These are phyloP conservation scores for Heracleum sosnowskyi DNA, from an alignment of 129 eudicot species.

Conservation along the genomic window DNA sequence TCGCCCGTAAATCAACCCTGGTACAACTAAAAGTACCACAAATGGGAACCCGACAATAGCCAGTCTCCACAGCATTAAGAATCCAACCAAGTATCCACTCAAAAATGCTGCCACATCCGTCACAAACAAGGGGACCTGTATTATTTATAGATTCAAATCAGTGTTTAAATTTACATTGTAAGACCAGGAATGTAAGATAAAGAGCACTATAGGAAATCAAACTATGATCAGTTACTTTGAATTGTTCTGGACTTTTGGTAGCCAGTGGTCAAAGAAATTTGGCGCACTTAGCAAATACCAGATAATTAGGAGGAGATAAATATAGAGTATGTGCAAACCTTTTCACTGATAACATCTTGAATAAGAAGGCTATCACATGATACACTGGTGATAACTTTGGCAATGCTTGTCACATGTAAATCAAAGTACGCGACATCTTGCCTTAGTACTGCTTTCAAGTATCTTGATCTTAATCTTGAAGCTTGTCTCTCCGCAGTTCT, in stretches of 20 bases:
- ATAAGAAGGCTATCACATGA: slow-evolving; percentile 40
- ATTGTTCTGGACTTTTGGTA: background rate
- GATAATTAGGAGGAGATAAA: background rate
- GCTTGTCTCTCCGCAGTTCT: slow-evolving; percentile 52
- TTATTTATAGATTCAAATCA: too few species aligned
- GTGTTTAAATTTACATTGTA: background rate
- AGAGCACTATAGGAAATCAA: background rate
- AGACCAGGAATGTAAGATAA: background rate
- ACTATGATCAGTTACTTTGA: background rate
- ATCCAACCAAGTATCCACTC: slow-evolving; percentile 22
- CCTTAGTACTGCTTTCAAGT: slow-evolving; percentile 45
- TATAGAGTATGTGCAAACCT: slow-evolving; percentile 16
- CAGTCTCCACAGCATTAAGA: slow-evolving; percentile 39
- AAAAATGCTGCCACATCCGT: slow-evolving; percentile 19
- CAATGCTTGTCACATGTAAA: slow-evolving; percentile 31
- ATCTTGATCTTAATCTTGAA: slow-evolving; percentile 37
- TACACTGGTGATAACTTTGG: slow-evolving; percentile 36
- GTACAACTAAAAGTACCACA: slow-evolving; percentile 23
- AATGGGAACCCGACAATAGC: slow-evolving; percentile 46
- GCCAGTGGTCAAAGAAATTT: background rate
- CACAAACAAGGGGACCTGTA: slow-evolving; percentile 35
- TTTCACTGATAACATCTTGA: slow-evolving; percentile 48
- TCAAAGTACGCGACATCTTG: slow-evolving; percentile 51
- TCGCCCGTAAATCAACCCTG: slow-evolving; percentile 33
- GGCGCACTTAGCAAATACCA: background rate